phyloP scores from a whole-genome alignment of 257 asterid genomes.

The Solanum lignicaule region DNA sequence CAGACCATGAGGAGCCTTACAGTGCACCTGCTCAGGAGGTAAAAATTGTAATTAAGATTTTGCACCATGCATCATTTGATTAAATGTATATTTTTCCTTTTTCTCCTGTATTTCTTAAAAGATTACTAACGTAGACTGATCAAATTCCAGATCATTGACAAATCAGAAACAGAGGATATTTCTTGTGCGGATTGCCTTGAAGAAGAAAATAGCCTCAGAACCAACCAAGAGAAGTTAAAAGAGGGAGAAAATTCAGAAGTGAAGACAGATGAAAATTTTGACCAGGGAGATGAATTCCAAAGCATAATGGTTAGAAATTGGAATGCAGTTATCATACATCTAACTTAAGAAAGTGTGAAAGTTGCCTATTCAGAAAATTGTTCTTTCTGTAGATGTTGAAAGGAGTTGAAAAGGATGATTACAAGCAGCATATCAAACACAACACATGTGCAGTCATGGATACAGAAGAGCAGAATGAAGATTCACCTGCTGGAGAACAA shows the following conservation, averaged over 20 bases:
- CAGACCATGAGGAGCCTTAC: neutral
- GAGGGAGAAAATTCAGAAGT: slow-evolving; percentile 6
- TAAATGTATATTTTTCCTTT: neutral
- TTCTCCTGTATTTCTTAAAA: neutral
- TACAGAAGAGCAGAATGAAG: slow-evolving; percentile 10
- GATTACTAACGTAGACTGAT: neutral
- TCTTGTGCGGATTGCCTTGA: neutral
- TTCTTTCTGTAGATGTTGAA: slow-evolving; percentile 19
- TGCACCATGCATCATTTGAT: neutral
- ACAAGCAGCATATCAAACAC: neutral
- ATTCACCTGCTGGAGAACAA: neutral
- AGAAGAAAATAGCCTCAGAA: neutral
- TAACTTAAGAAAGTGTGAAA: neutral
- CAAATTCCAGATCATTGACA: neutral
- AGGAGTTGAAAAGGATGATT: slow-evolving; percentile 7
- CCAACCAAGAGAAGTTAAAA: slow-evolving; percentile 2
- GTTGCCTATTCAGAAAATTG: neutral
- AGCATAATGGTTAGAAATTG: slow-evolving; percentile 5
- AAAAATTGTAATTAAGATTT: neutral
- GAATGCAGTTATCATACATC: neutral
- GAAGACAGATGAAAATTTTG: slow-evolving; percentile 1
- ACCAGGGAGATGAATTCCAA: neutral
- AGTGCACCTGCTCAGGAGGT: neutral
- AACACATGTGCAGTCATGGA: neutral
- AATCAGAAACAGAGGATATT: neutral